Evolutionary conservation across 163 green algal species (phyloP).

Genomic region (Chlamydomonas reinhardtii): DNA sequence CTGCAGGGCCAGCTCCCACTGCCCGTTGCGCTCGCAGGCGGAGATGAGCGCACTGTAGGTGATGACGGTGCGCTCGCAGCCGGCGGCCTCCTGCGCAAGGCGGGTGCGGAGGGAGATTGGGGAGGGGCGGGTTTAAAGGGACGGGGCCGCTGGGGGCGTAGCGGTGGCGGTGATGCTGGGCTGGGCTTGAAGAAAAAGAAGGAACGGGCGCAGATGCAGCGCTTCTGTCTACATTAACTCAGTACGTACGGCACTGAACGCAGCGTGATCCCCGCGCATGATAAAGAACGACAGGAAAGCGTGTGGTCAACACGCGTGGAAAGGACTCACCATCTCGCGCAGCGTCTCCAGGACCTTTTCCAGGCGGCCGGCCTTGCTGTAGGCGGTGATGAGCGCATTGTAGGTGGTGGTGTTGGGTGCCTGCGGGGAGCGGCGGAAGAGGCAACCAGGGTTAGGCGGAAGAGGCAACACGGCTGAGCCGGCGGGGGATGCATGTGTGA

Average conservation of each 20-base stretch:
- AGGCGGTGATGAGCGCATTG: conserved; percentile 84
- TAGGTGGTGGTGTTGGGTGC: conserved; percentile 80
- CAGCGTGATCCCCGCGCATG: no score
- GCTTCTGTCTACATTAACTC: no score
- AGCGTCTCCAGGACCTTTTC: conserved; percentile 57
- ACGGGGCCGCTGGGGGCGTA: not conserved
- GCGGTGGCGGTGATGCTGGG: no score
- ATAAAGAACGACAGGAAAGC: no score
- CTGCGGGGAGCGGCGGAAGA: no score
- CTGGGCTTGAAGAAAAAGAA: no score
- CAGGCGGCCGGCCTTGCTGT: conserved; percentile 76
- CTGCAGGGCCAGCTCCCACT: conserved; percentile 61
- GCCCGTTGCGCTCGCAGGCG: conserved; percentile 66
- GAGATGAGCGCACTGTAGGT: conserved; percentile 66
- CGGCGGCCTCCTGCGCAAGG: conserved; percentile 23
- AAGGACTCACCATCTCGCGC: conserved; percentile 32
- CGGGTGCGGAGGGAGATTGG: not conserved
- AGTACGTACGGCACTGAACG: no score
- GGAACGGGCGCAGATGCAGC: not conserved
- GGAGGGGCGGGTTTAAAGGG: no score
- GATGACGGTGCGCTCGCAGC: conserved; percentile 71
- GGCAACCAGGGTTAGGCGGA: no score
- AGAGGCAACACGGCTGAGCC: no score
- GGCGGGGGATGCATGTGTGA: no score
- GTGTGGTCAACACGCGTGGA: no score